Conservation (phyloP, 2,329 filamentous ascomycete genomes). For the Tolypocladium cylindrosporum region DNA sequence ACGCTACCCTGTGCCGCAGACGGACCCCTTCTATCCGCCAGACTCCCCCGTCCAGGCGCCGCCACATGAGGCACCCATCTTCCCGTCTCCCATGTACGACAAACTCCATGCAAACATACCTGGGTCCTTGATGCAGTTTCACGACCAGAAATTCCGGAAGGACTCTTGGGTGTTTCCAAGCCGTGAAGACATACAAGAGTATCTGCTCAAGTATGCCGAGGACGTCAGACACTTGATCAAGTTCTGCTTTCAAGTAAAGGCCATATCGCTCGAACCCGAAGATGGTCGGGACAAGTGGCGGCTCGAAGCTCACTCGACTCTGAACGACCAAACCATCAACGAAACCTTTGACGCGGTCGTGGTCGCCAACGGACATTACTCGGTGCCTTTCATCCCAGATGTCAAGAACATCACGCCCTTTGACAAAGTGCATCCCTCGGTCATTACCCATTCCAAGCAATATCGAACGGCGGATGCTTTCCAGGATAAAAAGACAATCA, state of each 20-base stretch:
- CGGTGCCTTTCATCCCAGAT: constrained; percentile 55
- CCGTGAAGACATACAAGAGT: constrained; percentile 60
- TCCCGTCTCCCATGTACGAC: constrained; percentile 78
- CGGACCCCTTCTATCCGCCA: constrained; percentile 49
- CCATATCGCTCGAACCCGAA: constrained; percentile 31
- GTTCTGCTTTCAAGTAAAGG: constrained; percentile 62
- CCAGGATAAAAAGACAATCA: constrained; percentile 60
- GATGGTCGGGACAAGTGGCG: constrained; percentile 45
- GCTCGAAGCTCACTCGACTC: constrained; percentile 42
- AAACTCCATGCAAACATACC: constrained; percentile 81
- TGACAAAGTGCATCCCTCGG: constrained; percentile 44
- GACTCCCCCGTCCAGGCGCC: constrained; percentile 51
- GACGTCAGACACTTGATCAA: constrained; percentile 57
- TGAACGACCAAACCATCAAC: constrained; percentile 25
- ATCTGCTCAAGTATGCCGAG: constrained; percentile 62
- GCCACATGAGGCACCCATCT: constrained; percentile 39
- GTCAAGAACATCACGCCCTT: constrained; percentile 52
- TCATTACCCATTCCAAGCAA: constrained; percentile 67
- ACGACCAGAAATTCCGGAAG: constrained; percentile 55
- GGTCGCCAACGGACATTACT: constrained; percentile 67
- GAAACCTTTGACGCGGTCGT: constrained; percentile 64
- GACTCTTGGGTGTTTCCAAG: constrained; percentile 64
- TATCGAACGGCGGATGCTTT: constrained; percentile 61
- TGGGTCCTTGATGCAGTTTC: constrained; percentile 68
- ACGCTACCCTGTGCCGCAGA: constrained; percentile 54